Conservation (phyloP, 441 rosid species). For the Lepidium campestre region DNA sequence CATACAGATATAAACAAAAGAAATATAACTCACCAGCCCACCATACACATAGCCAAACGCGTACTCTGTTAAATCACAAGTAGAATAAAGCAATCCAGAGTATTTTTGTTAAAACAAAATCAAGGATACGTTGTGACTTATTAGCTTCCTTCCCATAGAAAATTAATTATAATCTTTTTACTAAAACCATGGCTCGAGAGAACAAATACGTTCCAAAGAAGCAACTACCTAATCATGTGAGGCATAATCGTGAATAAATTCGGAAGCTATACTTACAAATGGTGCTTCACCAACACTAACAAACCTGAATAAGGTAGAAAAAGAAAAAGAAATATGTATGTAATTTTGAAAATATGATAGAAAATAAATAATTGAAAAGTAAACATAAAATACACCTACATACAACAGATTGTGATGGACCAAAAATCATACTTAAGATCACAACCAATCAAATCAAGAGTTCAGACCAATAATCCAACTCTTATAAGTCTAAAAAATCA, state of each 20-base stretch:
- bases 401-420: conserved; percentile 84
- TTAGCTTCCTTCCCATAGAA: not conserved
- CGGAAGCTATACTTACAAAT: conserved; percentile 95
- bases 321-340: not conserved
- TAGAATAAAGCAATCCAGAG: conserved; percentile 90
- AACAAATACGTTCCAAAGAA: not conserved
- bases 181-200: not conserved
- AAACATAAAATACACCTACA: conserved; percentile 43
- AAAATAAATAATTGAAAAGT: not conserved
- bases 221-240: conserved; percentile 63
- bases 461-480: conserved; percentile 89
- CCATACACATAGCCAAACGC: conserved; percentile 92
- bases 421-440: conserved; percentile 79
- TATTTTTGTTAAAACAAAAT: conserved; percentile 54
- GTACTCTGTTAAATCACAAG: conserved; percentile 89
- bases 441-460: conserved; percentile 72
- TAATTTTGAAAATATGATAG: not conserved
- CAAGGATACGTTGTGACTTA: not conserved
- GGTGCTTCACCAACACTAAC: conserved; percentile 99
- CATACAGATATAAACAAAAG: no score
- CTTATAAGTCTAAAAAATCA: conserved; percentile 93
- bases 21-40: conserved; percentile 55
- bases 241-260: conserved; percentile 94
- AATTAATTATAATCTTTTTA: not conserved
- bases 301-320: conserved; percentile 49